phyloP scores from a whole-genome alignment of 2,329 filamentous ascomycete species.

The Capronia epimyces region DNA sequence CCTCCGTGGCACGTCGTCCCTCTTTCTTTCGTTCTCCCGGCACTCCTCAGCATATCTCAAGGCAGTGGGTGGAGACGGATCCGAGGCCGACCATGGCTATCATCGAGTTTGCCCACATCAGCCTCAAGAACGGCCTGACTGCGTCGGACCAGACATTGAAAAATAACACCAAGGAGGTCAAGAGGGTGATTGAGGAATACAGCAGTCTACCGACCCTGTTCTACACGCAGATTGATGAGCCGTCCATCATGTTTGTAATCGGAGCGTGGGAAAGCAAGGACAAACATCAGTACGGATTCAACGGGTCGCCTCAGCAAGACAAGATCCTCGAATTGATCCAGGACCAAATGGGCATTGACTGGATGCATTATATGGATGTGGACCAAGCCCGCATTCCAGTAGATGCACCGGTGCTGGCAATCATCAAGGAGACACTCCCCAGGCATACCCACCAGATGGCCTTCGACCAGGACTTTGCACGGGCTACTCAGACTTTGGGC shows the following conservation, averaged over 20 bases:
- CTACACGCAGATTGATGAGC: slow-evolving; percentile 21
- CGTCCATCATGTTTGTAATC: slow-evolving; percentile 18
- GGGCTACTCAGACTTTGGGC: slow-evolving; percentile 8
- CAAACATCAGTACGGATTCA: slow-evolving; percentile 16
- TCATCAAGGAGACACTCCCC: slow-evolving; percentile 12
- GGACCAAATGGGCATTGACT: slow-evolving; percentile 20
- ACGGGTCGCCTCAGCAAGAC: slow-evolving; percentile 18
- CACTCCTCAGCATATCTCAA: not conserved
- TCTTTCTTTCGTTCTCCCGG: not conserved
- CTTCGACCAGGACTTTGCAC: slow-evolving; percentile 18
- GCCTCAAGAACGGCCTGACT: slow-evolving; percentile 15
- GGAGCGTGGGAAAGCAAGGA: slow-evolving; percentile 21
- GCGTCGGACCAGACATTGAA: slow-evolving; percentile 13
- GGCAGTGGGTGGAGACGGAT: not conserved
- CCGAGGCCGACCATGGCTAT: slow-evolving; percentile 14
- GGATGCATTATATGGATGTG: slow-evolving; percentile 25
- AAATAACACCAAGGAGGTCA: slow-evolving; percentile 20
- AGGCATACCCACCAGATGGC: slow-evolving; percentile 5
- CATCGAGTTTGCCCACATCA: slow-evolving; percentile 20
- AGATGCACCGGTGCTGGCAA: slow-evolving; percentile 14
- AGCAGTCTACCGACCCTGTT: slow-evolving; percentile 19
- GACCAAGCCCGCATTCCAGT: slow-evolving; percentile 14
- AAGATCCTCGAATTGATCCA: slow-evolving; percentile 18
- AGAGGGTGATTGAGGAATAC: slow-evolving; percentile 21
- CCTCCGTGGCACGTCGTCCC: not conserved